Evolutionary conservation across 2,329 filamentous ascomycete species (phyloP).

Genomic region (Chaetomiaceae sp.): DNA sequence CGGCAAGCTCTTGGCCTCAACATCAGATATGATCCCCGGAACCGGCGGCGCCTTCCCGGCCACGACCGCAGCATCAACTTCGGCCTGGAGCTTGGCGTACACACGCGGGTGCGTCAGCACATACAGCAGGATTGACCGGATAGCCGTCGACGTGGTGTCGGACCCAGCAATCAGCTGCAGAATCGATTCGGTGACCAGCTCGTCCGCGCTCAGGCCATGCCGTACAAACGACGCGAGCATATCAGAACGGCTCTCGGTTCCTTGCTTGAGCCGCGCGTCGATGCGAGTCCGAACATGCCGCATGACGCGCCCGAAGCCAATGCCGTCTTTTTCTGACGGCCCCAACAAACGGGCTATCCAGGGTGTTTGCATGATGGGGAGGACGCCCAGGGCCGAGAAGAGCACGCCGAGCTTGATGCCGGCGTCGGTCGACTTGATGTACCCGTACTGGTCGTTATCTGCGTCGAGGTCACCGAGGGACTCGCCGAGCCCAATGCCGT

Average conservation of each 20-base stretch:
- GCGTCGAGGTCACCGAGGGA: slow-evolving; percentile 45
- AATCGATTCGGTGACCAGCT: slow-evolving; percentile 23
- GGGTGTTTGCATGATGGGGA: slow-evolving; percentile 4
- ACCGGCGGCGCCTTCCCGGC: neutral
- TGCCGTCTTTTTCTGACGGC: slow-evolving; percentile 29
- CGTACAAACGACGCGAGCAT: slow-evolving; percentile 33
- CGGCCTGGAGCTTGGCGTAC: slow-evolving; percentile 15
- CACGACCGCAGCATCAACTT: slow-evolving; percentile 15
- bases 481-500: slow-evolving; percentile 47
- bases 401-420: slow-evolving; percentile 6
- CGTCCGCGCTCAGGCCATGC: slow-evolving; percentile 26
- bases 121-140: slow-evolving; percentile 18
- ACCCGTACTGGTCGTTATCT: slow-evolving; percentile 45
- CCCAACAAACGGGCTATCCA: slow-evolving; percentile 29
- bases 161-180: slow-evolving; percentile 21
- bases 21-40: slow-evolving; percentile 1
- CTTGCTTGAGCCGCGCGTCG: slow-evolving; percentile 18
- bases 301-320: slow-evolving; percentile 35
- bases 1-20: slow-evolving; percentile 28
- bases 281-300: slow-evolving; percentile 28
- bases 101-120: slow-evolving; percentile 17
- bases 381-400: slow-evolving; percentile 7
- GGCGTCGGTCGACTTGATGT: slow-evolving; percentile 31
- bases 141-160: slow-evolving; percentile 18
- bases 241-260: slow-evolving; percentile 17